Percentiles rank a stretch among this genome's conserved stretches.
Evolutionary conservation across 108 stramenopile genomes (phyloP).

Genomic region (Chaetoceros muelleri): DNA sequence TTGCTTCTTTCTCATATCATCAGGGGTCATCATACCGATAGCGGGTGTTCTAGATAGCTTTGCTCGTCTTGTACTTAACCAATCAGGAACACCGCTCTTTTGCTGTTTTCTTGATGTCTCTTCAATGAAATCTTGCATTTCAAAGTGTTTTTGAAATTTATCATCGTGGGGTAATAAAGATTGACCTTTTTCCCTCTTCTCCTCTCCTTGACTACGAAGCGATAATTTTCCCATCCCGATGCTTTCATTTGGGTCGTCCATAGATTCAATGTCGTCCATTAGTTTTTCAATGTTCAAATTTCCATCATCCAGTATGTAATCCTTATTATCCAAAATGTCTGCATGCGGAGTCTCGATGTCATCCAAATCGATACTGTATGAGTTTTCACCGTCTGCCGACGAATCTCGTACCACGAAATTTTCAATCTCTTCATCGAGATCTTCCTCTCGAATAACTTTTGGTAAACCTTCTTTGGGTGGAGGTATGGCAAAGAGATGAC

Average conservation of each 20-base stretch:
- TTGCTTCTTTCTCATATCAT: conserved; percentile 16
- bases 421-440: neutral
- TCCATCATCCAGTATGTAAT: conserved; percentile 1
- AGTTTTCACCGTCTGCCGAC: too few relatives aligned
- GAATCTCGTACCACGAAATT: too few relatives aligned
- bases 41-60: conserved; percentile 10
- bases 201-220: neutral
- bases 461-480: neutral
- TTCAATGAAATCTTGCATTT: conserved; percentile 18
- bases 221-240: conserved; percentile 10
- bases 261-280: conserved; percentile 8
- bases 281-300: conserved; percentile 1
- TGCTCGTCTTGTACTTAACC: conserved; percentile 56
- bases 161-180: conserved; percentile 2
- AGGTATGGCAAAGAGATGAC: conserved; percentile 3
- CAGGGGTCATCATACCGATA: conserved; percentile 23
- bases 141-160: conserved; percentile 20
- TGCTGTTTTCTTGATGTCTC: conserved; percentile 1
- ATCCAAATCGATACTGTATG: too few relatives aligned
- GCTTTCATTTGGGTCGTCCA: conserved; percentile 8
- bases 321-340: neutral
- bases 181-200: neutral
- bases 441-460: neutral
- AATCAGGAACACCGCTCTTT: conserved; percentile 34
- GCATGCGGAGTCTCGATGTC: neutral